Evolutionary conservation across 208 protist species (phyloP), one percentile per base, ranked within the genome.

Genomic region (Crithidia fasciculata): DNA sequence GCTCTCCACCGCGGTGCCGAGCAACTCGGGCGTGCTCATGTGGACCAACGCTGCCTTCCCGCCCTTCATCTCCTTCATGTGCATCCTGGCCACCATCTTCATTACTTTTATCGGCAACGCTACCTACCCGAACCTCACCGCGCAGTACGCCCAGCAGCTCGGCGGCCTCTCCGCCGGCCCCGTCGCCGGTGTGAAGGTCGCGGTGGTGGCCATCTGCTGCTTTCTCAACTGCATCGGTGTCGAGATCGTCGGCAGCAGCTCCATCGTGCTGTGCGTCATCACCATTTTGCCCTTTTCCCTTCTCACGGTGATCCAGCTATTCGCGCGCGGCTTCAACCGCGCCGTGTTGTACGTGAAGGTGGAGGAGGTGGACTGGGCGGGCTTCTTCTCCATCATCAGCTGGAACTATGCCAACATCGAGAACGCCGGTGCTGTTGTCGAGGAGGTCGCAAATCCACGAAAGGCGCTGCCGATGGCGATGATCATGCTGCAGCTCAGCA

Each of bases 331-430:
- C 66, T 88, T 95, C 71, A 87, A 92, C 80, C 73, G 58, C 45
- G 86, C 87, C 45, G 78, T 95, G 45, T 75, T 91, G 8, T 76
- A 91, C 67, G 83, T 90, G 18, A 79, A 90, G 28, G 60, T 84
- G 57, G 75, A 76, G 60, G 61, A 59, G n/a, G 86, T 92, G 49
- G 68, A 88, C 37, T 95, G 90, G 88, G 68, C 85, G 16, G 66
- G 66, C 28, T 95, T 95, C 75, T 87, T 95, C 67, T 88, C 85
- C 57, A 93, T 95, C 77, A 88, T 93, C 63, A 93, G 86, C 70
- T 95, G 90, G 88, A 95, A 93, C 79, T 95, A 93, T 73, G 90
- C 90, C 18, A 95, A 95, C 81, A 91, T 95, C 74, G 90, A 95
- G 64, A 95, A 95, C 74, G 83, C 87, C 40, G 90, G 90, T 37